A percentile compares a stretch with the other conserved stretches of the same genome.
These are phyloP conservation scores for Pueraria montana DNA, from an alignment of 306 rosid genomes.

Conservation along the genomic window DNA sequence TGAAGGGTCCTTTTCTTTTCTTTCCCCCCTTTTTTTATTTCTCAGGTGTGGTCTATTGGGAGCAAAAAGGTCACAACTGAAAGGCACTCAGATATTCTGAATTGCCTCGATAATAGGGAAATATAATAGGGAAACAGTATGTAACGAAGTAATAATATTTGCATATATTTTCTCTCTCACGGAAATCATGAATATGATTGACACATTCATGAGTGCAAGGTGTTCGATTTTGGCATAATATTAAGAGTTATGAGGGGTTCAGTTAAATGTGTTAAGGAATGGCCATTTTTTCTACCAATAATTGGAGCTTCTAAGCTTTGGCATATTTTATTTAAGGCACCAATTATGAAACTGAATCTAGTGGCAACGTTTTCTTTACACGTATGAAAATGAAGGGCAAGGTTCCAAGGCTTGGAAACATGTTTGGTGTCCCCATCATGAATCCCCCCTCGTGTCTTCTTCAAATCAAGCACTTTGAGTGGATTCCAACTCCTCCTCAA, in stretches of 20 bases:
- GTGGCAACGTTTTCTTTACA: constrained; percentile 72
- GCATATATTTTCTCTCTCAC: not conserved
- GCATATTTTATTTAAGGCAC: constrained; percentile 49
- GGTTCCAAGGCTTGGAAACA: constrained; percentile 55
- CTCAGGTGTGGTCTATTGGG: constrained; percentile 52
- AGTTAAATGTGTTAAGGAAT: constrained; percentile 41
- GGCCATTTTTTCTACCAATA: constrained; percentile 55
- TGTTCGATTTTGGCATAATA: constrained; percentile 45
- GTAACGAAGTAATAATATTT: not conserved
- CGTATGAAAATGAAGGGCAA: constrained; percentile 54
- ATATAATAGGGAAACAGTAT: not conserved
- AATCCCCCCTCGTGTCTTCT: constrained; percentile 52
- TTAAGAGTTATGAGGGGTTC: constrained; percentile 15
- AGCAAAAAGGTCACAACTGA: constrained; percentile 43
- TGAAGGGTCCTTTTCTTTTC: constrained; percentile 32
- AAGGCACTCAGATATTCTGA: constrained; percentile 25
- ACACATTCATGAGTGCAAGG: constrained; percentile 38
- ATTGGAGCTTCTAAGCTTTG: constrained; percentile 56
- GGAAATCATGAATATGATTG: constrained; percentile 25
- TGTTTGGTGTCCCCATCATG: constrained; percentile 67
- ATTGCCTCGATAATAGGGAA: constrained; percentile 19
- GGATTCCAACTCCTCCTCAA: constrained; percentile 99
- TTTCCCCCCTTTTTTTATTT: not conserved
- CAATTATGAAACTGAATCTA: constrained; percentile 62
- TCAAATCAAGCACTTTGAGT: constrained; percentile 74